Evolutionary conservation across 108 stramenopile species (phyloP).

Genomic region (Nitzschia sp.): DNA sequence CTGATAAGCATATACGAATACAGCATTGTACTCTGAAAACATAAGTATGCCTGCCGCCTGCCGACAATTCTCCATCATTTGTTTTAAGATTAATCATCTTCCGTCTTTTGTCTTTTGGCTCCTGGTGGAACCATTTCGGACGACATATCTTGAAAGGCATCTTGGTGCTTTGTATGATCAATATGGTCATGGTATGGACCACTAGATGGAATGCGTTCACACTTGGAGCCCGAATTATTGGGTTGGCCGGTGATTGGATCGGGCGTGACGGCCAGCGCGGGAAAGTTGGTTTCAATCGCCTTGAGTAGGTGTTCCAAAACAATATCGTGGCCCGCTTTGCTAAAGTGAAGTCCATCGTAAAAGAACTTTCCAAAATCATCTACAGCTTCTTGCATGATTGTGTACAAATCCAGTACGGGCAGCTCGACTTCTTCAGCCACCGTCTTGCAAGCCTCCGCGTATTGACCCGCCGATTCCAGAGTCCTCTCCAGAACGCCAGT

Average conservation of each 20-base stretch:
- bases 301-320: conserved; percentile 41
- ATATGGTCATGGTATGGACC: conserved; percentile 85
- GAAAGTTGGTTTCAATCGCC: conserved; percentile 45
- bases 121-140: neutral
- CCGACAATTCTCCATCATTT: too few relatives aligned
- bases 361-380: conserved; percentile 44
- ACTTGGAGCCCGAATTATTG: conserved; percentile 62
- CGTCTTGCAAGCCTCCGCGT: conserved; percentile 50
- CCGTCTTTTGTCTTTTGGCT: neutral
- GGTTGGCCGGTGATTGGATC: conserved; percentile 56
- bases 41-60: too few relatives aligned
- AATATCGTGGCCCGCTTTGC: conserved; percentile 55
- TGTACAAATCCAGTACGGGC: conserved; percentile 56
- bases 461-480: conserved; percentile 48
- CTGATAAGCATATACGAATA: too few relatives aligned
- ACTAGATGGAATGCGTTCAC: conserved; percentile 32
- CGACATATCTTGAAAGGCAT: conserved; percentile 54
- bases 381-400: conserved; percentile 42
- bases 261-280: conserved; percentile 50
- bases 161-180: conserved; percentile 47
- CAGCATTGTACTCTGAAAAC: too few relatives aligned
- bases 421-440: conserved; percentile 49
- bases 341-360: conserved; percentile 81
- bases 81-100: neutral
- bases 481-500: conserved; percentile 63